Evolutionary conservation across 106 monocot genomes (phyloP).

Genomic region (Platanthera guangdongensis): DNA sequence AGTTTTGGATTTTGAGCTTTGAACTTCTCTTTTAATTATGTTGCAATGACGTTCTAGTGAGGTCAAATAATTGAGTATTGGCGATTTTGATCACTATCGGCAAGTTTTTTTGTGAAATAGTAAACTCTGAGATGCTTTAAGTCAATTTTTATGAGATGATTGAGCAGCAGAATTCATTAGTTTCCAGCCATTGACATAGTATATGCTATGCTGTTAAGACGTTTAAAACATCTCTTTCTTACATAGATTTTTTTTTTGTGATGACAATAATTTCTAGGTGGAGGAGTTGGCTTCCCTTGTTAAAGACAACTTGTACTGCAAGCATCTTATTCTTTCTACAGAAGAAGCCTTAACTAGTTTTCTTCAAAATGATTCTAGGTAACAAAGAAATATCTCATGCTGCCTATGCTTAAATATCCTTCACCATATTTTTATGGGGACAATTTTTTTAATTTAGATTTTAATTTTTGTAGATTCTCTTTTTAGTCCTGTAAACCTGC

Average conservation of each 20-base stretch:
- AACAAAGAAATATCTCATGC: neutral
- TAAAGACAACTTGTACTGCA: constrained; percentile 81
- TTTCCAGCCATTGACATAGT: neutral
- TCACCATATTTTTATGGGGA: neutral
- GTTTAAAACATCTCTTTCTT: neutral
- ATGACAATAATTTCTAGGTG: constrained; percentile 38
- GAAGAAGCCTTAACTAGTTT: constrained; percentile 56
- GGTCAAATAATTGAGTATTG: neutral
- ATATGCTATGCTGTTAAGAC: constrained; percentile 1
- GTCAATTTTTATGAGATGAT: neutral
- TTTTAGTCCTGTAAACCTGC: neutral
- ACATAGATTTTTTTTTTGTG: neutral
- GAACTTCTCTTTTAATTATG: too few species aligned
- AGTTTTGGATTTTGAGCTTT: too few species aligned
- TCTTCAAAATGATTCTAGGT: constrained; percentile 64
- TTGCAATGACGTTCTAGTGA: too few species aligned
- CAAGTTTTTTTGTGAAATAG: neutral
- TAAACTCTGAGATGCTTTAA: neutral
- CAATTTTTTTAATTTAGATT: neutral
- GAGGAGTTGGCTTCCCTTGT: constrained; percentile 88
- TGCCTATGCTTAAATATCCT: neutral
- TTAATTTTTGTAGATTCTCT: neutral
- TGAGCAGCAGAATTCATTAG: neutral
- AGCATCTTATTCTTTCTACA: constrained; percentile 79
- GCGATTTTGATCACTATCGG: neutral